These are phyloP conservation scores for Fusarium bactridioides DNA, from an alignment of 2,329 filamentous ascomycete genomes.

Conservation along the genomic window DNA sequence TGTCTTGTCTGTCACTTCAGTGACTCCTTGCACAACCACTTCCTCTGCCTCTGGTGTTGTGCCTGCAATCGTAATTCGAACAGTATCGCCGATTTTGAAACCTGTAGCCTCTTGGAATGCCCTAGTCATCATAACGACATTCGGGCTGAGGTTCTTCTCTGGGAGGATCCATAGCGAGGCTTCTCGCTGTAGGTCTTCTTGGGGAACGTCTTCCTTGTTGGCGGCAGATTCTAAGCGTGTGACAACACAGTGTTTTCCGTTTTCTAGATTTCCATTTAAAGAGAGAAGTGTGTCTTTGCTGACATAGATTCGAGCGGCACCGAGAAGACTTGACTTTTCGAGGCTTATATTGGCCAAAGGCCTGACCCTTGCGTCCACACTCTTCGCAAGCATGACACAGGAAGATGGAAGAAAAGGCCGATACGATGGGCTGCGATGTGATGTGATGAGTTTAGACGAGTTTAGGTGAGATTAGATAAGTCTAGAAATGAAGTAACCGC, in stretches of 20 bases:
- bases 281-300: constrained; percentile 57
- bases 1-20: constrained; percentile 35
- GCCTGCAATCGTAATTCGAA: constrained; percentile 65
- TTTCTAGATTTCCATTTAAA: constrained; percentile 53
- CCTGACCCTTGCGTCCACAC: constrained; percentile 52
- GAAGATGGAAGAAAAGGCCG: not conserved
- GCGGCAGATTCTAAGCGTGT: constrained; percentile 42
- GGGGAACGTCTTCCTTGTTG: constrained; percentile 9
- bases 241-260: constrained; percentile 53
- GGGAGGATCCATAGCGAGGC: constrained; percentile 60
- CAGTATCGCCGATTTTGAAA: constrained; percentile 74
- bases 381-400: constrained; percentile 45
- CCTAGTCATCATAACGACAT: constrained; percentile 76
- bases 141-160: constrained; percentile 69
- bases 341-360: constrained; percentile 52
- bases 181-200: constrained; percentile 47
- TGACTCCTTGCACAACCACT: constrained; percentile 68
- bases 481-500: not conserved
- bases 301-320: constrained; percentile 58
- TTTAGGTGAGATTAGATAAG: not conserved
- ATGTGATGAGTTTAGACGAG: not conserved
- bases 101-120: constrained; percentile 75
- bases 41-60: constrained; percentile 62
- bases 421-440: not conserved
- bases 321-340: constrained; percentile 52